Base-by-base conservation (phyloP, 129 eudicot species). In the Arctium lappa region DNA sequence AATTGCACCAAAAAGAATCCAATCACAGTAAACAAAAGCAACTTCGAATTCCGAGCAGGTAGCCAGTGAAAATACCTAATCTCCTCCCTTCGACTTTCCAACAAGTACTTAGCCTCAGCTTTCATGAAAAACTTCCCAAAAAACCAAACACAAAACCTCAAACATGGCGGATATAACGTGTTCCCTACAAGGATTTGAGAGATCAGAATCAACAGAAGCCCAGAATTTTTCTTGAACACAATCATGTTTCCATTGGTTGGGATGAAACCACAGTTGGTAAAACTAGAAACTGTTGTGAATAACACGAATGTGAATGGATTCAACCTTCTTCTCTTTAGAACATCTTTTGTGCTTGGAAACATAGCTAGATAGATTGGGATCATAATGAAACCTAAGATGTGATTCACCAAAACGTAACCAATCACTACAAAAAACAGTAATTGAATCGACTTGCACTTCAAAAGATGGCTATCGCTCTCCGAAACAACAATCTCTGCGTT, bases 191-290 rank as follows among this genome's bases (percentile, higher is more conserved):
- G 90, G 37, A 79, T 15, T 22, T 88, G 91, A 8, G 91, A 90
- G 16, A 85, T 80, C 2, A 91, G 56, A 36, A 93, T 89, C 36
- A 91, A 69, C 5, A 91, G 77, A 0, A 91, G 80, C 0, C 92
- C 92, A 0, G 98, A 29, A 9, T 89, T 81, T 29, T 89, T 85
- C 79, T 79, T 87, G 44, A 93, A 93, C 5, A 74, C 79, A 3
- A 89, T 32, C 96, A 93, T 91, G 76, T 91, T 93, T 56, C 91
- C 96, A 70, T 89, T 88, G 2, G 92, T 91, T 0, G 98, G 96
- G 3, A 89, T 16, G 30, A 89, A 93, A 1, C 96, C 94, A 53
- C 98, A 89, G 33, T 80, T 91, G 0, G 91, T 0, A 30, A 93
- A 93, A 3, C 87, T 86, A 0, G 94, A 91, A 80, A 90, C 85